Percentiles rank a stretch among this genome's conserved stretches.
Conservation (phyloP, 1,139 yeast species). For the Kodamaea fungicola region DNA sequence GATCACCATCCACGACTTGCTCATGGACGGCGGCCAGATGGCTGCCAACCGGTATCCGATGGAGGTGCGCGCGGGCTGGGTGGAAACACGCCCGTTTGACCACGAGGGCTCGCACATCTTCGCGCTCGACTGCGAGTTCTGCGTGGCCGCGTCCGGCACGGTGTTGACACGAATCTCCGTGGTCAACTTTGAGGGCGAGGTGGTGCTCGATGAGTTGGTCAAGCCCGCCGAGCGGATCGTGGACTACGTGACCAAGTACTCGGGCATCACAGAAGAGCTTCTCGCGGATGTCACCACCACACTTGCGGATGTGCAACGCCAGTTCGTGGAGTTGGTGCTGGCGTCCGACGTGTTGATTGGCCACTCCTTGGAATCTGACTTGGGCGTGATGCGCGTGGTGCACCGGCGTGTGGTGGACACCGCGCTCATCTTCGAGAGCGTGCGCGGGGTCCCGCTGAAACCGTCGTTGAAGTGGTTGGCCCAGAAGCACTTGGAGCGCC, state of each 20-base stretch:
- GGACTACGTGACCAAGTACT: slow-evolving; percentile 77
- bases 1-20: slow-evolving; percentile 52
- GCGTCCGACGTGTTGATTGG: slow-evolving; percentile 61
- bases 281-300: slow-evolving; percentile 63
- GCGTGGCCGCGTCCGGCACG: slow-evolving; percentile 55
- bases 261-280: slow-evolving; percentile 79
- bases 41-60: slow-evolving; percentile 55
- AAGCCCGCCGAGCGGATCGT: slow-evolving; percentile 70
- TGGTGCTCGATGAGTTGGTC: slow-evolving; percentile 69
- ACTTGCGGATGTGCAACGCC: slow-evolving; percentile 61
- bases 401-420: slow-evolving; percentile 73
- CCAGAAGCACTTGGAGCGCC: slow-evolving; percentile 46
- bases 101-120: slow-evolving; percentile 61
- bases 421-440: slow-evolving; percentile 63
- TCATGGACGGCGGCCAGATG: slow-evolving; percentile 46
- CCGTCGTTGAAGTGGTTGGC: slow-evolving; percentile 75
- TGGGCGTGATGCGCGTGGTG: slow-evolving; percentile 53
- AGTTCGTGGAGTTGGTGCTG: slow-evolving; percentile 44
- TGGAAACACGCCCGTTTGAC: slow-evolving; percentile 50
- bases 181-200: slow-evolving; percentile 57
- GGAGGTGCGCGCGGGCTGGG: slow-evolving; percentile 51
- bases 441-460: slow-evolving; percentile 73
- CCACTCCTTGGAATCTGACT: slow-evolving; percentile 70
- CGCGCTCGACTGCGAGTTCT: slow-evolving; percentile 94
- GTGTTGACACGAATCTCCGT: slow-evolving; percentile 79